Conservation (phyloP, 345 rosid genomes). For the Lenwebbia sp. region DNA sequence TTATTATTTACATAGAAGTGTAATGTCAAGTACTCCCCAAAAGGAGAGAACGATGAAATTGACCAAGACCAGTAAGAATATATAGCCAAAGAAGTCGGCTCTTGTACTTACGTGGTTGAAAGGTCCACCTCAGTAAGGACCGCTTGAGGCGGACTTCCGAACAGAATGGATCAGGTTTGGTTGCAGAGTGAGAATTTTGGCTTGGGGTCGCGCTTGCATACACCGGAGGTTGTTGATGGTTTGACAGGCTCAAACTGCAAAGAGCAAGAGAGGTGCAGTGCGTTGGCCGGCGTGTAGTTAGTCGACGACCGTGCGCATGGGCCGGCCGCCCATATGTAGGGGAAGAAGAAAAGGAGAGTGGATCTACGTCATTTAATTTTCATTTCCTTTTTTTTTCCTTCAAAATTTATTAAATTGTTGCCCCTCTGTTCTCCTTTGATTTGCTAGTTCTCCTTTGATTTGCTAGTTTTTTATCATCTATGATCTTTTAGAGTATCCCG, state of each 20-base stretch:
- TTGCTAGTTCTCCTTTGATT: background rate
- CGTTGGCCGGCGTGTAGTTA: background rate
- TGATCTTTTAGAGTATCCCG: background rate
- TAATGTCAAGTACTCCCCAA: background rate
- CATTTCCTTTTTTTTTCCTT: background rate
- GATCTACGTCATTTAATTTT: background rate
- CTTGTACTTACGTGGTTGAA: background rate
- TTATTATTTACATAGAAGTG: background rate
- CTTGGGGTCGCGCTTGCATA: background rate
- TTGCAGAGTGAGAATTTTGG: background rate
- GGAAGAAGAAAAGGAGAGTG: background rate
- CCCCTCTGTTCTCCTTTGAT: background rate
- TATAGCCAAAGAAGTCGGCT: background rate
- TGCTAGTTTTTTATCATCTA: background rate
- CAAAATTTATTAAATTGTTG: background rate
- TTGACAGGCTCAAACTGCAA: background rate
- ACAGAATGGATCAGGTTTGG: background rate
- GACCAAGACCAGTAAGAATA: background rate
- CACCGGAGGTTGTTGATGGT: background rate
- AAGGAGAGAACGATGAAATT: background rate
- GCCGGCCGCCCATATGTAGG: background rate
- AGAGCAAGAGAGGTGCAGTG: background rate
- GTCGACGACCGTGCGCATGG: background rate
- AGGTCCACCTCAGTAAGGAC: background rate
- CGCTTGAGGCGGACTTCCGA: background rate